Percentiles rank a stretch among this genome's conserved stretches.
Evolutionary conservation across 306 rosid genomes (phyloP).

Genomic region (Begonia fuchsioides): DNA sequence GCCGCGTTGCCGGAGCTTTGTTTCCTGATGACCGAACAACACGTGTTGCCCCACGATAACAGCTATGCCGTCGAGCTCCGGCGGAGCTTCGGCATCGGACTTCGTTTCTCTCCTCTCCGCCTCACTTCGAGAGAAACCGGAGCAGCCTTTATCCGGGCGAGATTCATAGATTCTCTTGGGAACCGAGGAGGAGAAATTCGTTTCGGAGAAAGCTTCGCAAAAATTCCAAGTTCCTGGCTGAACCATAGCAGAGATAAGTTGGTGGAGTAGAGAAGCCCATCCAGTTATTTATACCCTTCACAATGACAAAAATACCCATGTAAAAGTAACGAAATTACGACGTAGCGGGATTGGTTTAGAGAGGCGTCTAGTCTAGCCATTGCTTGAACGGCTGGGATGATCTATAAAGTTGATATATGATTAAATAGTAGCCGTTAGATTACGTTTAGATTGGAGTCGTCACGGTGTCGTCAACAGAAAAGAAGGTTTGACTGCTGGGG

Average conservation of each 20-base stretch:
- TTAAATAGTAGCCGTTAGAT: conserved; percentile 18
- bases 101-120: not conserved
- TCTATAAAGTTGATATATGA: conserved; percentile 2
- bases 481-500: conserved; percentile 35
- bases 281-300: not conserved
- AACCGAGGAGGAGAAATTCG: conserved; percentile 12
- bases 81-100: conserved; percentile 2
- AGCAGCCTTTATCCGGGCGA: not conserved
- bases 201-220: conserved; percentile 3
- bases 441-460: conserved; percentile 12
- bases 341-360: conserved; percentile 4
- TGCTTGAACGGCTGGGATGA: not conserved
- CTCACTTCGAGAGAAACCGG: not conserved
- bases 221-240: conserved; percentile 7
- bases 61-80: conserved; percentile 62
- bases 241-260: not conserved
- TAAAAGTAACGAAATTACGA: not conserved
- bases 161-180: conserved; percentile 4
- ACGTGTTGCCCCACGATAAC: conserved; percentile 65
- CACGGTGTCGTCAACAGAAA: conserved; percentile 48
- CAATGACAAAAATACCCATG: not conserved
- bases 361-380: not conserved
- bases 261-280: conserved; percentile 2
- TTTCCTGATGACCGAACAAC: conserved; percentile 28
- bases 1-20: not conserved